Conservation (phyloP, 2,329 filamentous ascomycete genomes). For the Aspergillus sp. region DNA sequence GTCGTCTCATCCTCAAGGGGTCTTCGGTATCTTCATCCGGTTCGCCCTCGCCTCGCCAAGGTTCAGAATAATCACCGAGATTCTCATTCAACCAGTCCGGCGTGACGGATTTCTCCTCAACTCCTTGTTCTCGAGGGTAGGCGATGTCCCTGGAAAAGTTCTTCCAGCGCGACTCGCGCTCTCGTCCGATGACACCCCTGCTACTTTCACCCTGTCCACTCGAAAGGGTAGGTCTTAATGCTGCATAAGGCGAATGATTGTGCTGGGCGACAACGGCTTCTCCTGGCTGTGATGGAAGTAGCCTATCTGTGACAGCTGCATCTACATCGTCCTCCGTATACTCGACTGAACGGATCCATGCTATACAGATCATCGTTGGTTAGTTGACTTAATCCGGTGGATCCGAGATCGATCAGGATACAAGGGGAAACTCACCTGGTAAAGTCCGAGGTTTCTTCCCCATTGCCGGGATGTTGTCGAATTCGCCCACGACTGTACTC, state of each 20-base stretch:
- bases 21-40: constrained; percentile 55
- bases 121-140: constrained; percentile 41
- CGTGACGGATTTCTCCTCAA: constrained; percentile 45
- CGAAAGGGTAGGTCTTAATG: constrained; percentile 26
- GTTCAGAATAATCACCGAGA: constrained; percentile 47
- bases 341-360: constrained; percentile 49
- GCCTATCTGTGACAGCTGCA: constrained; percentile 33
- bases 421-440: constrained; percentile 33
- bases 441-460: constrained; percentile 35
- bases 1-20: constrained; percentile 51
- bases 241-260: constrained; percentile 44
- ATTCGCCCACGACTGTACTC: constrained; percentile 19
- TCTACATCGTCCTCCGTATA: constrained; percentile 40
- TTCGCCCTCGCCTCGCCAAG: constrained; percentile 55
- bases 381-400: constrained; percentile 3
- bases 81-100: constrained; percentile 50
- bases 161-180: constrained; percentile 50
- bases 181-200: constrained; percentile 4
- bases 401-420: neutral
- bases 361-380: constrained; percentile 24
- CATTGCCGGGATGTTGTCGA: constrained; percentile 12
- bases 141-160: constrained; percentile 47
- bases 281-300: constrained; percentile 41
- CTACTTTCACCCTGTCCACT: constrained; percentile 13
- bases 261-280: constrained; percentile 50